A percentile compares a stretch with the other conserved stretches of the same genome.
phyloP scores from a whole-genome alignment of 2,329 filamentous ascomycete genomes.

The Clonostachys solani region DNA sequence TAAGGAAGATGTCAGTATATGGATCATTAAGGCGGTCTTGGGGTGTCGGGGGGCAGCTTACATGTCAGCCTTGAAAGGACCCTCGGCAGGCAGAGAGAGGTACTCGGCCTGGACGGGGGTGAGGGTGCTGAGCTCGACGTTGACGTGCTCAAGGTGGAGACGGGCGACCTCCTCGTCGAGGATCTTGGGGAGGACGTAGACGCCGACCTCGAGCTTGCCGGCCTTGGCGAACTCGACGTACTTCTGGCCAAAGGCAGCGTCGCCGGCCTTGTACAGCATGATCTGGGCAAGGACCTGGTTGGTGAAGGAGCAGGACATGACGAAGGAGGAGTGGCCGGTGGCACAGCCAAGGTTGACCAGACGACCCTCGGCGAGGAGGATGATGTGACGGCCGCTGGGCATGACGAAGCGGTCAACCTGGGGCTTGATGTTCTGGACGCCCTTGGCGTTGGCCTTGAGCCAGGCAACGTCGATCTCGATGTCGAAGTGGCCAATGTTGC shows the following conservation, averaged over 20 bases:
- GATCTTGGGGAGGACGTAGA: constrained; percentile 96
- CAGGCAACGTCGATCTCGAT: constrained; percentile 99
- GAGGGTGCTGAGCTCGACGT: constrained; percentile 88
- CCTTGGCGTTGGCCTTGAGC: constrained; percentile 95
- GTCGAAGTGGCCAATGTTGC: constrained; percentile 99
- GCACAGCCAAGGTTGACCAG: constrained; percentile 99
- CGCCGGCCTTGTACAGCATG: constrained; percentile 90
- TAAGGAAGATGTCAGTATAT: constrained; percentile 12
- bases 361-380: constrained; percentile 96
- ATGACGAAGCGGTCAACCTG: constrained; percentile 98
- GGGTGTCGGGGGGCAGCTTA: constrained; percentile 39
- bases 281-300: constrained; percentile 99
- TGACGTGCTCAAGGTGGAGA: constrained; percentile 89
- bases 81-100: constrained; percentile 78
- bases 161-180: constrained; percentile 97
- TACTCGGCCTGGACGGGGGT: constrained; percentile 88
- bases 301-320: constrained; percentile 99
- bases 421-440: constrained; percentile 98
- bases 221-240: constrained; percentile 94
- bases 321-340: constrained; percentile 98
- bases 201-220: constrained; percentile 84
- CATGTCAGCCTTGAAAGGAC: constrained; percentile 95
- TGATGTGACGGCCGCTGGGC: constrained; percentile 91
- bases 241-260: constrained; percentile 85
- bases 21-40: background rate